phyloP scores from a whole-genome alignment of 2,329 filamentous ascomycete genomes.

The Verticillium albo-atrum region DNA sequence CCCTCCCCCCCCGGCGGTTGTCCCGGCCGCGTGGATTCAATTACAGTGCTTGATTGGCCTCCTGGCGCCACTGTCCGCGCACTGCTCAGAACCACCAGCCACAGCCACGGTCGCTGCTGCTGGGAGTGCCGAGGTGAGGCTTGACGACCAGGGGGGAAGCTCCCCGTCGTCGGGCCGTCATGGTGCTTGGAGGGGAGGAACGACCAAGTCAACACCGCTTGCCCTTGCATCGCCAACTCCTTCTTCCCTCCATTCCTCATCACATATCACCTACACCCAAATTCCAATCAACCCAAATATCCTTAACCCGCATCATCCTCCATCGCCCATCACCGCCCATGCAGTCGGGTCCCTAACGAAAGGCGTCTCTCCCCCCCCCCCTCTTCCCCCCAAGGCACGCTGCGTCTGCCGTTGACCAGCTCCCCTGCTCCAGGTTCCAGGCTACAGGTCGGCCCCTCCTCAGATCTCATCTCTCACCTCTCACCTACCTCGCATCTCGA shows the following conservation, averaged over 20 bases:
- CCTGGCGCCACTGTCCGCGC: not conserved
- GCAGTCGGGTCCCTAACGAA: conserved; percentile 2
- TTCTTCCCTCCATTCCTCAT: not conserved
- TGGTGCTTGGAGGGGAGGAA: not conserved
- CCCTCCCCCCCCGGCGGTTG: not conserved
- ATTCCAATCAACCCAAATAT: not conserved
- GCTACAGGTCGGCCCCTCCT: not conserved
- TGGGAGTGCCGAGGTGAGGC: not conserved
- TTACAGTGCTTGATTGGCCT: not conserved
- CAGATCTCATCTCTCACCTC: not conserved
- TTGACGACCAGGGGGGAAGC: not conserved
- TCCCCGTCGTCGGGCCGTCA: not conserved
- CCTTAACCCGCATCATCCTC: not conserved
- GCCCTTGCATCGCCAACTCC: not conserved
- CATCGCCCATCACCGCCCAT: not conserved
- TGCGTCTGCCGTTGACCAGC: not conserved
- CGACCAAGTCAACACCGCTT: not conserved
- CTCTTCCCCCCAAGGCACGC: not conserved
- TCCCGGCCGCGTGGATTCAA: not conserved
- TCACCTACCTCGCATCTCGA: not conserved
- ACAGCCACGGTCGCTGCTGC: not conserved
- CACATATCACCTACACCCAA: not conserved
- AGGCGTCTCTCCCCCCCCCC: not conserved
- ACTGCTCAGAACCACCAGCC: not conserved
- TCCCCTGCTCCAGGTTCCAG: no score